Percentiles rank a stretch among this genome's conserved stretches.
These are phyloP conservation scores for Colletotrichum lentis DNA, from an alignment of 2,329 filamentous ascomycete genomes.

Conservation along the genomic window DNA sequence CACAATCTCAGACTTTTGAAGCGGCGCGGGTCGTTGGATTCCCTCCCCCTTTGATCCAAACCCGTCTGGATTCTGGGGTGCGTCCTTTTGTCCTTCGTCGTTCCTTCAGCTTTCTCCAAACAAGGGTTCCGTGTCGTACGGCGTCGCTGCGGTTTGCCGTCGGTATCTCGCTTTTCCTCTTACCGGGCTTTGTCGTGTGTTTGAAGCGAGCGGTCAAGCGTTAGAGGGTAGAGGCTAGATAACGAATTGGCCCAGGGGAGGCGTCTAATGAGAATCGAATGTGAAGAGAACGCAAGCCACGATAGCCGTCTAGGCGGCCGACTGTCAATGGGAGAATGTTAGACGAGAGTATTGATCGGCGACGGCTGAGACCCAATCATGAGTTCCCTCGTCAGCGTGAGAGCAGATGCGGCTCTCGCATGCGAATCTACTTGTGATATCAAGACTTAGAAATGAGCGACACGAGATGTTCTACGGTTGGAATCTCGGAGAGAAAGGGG, in stretches of 20 bases:
- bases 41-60: slow-evolving; percentile 6
- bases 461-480: slow-evolving; percentile 29
- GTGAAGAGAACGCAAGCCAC: slow-evolving; percentile 4
- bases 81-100: neutral
- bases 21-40: neutral
- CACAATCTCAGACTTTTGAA: slow-evolving; percentile 22
- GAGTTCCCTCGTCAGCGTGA: neutral
- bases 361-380: slow-evolving; percentile 13
- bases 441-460: slow-evolving; percentile 27
- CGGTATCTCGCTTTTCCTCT: neutral
- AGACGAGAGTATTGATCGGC: slow-evolving; percentile 25
- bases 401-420: neutral
- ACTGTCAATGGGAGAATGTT: slow-evolving; percentile 2
- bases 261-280: slow-evolving; percentile 17
- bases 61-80: slow-evolving; percentile 6
- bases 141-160: neutral
- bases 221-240: slow-evolving; percentile 1
- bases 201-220: slow-evolving; percentile 12
- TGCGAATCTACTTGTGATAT: slow-evolving; percentile 10
- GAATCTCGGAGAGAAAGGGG: slow-evolving; percentile 15
- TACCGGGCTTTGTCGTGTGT: neutral
- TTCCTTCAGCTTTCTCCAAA: slow-evolving; percentile 10
- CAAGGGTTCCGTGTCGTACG: slow-evolving; percentile 6
- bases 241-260: slow-evolving; percentile 7
- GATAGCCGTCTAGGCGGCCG: slow-evolving; percentile 8